Base-by-base conservation (phyloP, 1,284 basidiomycete genomes). In the Pseudozyma sp. region DNA sequence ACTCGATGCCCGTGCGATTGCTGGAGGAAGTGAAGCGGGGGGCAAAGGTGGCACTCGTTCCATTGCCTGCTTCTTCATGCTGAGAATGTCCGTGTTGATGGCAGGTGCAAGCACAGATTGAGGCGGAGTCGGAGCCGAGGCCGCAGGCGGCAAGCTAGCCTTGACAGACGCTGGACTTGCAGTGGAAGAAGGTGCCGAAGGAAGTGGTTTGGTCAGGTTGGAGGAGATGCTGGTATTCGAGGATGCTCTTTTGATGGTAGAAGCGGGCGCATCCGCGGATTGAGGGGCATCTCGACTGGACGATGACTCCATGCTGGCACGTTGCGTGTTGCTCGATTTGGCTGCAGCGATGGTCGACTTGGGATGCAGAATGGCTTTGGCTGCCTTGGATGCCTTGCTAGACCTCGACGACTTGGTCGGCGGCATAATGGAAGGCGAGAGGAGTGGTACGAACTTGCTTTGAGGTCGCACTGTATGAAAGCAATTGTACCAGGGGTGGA, bases 361-460 rank as follows among this genome's bases (percentile, higher is more conserved):
- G 44, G 67, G 60, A 56, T 69, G 67, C 19, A 69, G 43, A 39
- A 69, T 64, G n/a, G 67, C 67, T 37, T 69, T 69, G 37, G 67
- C 67, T 24, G 56, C 60, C 43, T 69, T 69, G n/a, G 67, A 58
- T 46, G 67, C 56, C 39, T 69, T 69, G 31, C 16, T 29, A 4
- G 52, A 45, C 56, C 64, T 69, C 30, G 37, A 35, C 7, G 60
- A 39, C 35, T 60, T 64, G 16, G 40, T 24, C 2, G 59, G 60
- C n/a, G 67, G 60, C 67, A 69, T 69, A 30, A 6, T 53, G 14
- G 10, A 19, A n/a, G 7, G 31, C 7, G 44, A 49, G 16, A 42
- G 3, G 40, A 37, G 14, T 31, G 8, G 31, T 4, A 37, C 37
- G 7, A 35, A 13, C 19, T 34, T 43, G 16, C 1, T 19, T 24